Conservation (phyloP, 352 stramenopile genomes). For the Phytophthora sojae region DNA sequence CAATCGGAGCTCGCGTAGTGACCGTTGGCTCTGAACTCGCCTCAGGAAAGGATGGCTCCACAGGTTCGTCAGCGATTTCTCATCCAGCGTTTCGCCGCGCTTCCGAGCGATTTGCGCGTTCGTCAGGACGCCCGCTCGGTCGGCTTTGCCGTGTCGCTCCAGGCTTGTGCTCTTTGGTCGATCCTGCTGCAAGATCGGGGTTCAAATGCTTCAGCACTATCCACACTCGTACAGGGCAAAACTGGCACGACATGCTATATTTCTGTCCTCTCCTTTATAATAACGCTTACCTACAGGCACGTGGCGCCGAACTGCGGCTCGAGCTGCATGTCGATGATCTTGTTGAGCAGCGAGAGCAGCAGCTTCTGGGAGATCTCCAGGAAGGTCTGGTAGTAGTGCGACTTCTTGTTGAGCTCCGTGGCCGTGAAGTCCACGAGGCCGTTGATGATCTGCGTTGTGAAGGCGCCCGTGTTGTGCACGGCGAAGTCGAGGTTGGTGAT, state of each 20-base stretch:
- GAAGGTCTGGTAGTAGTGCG: constrained; percentile 52
- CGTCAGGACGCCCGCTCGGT: no score
- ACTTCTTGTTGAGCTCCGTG: constrained; percentile 70
- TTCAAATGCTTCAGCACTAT: no score
- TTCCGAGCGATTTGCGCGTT: not conserved
- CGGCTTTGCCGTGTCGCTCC: no score
- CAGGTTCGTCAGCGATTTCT: no score
- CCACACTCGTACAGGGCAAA: not conserved
- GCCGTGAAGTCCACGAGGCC: constrained; percentile 54
- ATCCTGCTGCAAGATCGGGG: no score
- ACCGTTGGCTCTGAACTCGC: no score
- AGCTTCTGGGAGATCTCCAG: constrained; percentile 50
- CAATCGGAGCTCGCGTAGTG: not conserved
- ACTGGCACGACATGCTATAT: constrained; percentile 16
- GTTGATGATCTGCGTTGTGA: constrained; percentile 58
- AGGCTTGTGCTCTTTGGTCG: no score
- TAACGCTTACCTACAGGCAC: constrained; percentile 43
- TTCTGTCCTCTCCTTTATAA: constrained; percentile 1
- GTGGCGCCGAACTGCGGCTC: constrained; percentile 56
- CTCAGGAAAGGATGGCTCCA: no score
- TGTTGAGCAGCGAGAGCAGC: constrained; percentile 58
- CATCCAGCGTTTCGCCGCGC: not conserved
- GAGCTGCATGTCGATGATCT: constrained; percentile 55
- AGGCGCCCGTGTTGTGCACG: constrained; percentile 46
- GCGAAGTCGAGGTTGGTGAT: constrained; percentile 60